Base-by-base conservation (phyloP, 768 basidiomycete genomes). In the Lactarius evosmus region DNA sequence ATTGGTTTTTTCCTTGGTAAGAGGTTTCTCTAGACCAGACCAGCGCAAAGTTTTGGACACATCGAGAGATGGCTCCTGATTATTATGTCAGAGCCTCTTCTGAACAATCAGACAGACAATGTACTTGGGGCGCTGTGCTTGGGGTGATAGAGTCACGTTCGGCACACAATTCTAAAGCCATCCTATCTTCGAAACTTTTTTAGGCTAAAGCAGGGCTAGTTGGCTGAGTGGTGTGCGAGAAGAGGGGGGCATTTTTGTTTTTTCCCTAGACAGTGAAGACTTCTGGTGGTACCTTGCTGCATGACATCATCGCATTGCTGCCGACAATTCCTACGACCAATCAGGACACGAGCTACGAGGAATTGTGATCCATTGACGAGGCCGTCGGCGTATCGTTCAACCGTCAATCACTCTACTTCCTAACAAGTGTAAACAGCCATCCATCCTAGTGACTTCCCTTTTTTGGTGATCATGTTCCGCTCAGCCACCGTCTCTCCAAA, bases 401-500 rank as follows among this genome's bases (percentile, higher is more conserved):
- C n/a, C n/a, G n/a, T n/a, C n/a, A n/a, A n/a, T n/a, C n/a, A n/a
- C n/a, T n/a, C n/a, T n/a, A n/a, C 17, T 19, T 40, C 38, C 19
- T 19, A 41, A 41, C 19, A n/a, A 8, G 19, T 41, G 9, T n/a
- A 25, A 25, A 49, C 14, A 25, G 6, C 11, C 12, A 49, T 27
- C 7, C n/a, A 19, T 19, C 41, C 4, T 44, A 14, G 25, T 49
- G 12, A 6, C 22, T 25, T 49, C 4, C 46, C 46, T 25, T 27
- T 27, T 49, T 49, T 25, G 52, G 32, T 17, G 9, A 19, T 25
- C 0, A 55, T 50, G 55, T 50, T 56, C 16, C 52, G 57, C 25
- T 46, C 40, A 29, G 52, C 44, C 50, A 46, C 25, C 46, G 27
- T 11, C 7, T 17, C 32, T 5, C 14, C 53, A 50, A 64, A 65